Base-by-base conservation (phyloP, 2,329 filamentous ascomycete genomes). In the Hypocreales sp. region DNA sequence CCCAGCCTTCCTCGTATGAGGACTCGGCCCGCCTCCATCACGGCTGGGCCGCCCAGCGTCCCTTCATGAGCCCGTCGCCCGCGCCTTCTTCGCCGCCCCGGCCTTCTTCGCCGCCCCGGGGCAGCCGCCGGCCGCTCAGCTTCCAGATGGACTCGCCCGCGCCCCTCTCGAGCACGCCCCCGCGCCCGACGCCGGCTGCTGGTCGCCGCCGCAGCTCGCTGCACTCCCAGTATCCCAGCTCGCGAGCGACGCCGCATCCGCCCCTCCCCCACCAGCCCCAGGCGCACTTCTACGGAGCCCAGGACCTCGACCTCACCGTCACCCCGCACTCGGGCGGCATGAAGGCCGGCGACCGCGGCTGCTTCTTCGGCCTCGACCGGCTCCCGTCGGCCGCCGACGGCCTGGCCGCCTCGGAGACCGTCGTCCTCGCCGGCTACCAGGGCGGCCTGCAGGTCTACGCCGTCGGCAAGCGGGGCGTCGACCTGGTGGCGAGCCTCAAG, bases 311-410 rank as follows among this genome's bases (percentile, higher is more conserved):
- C 38, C 59, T 84, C 16, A 75, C 83, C 36, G 58, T 76, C 25
- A 56, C 64, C 29, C 51, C 57, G 11, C 59, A 57, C 23, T 55
- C 63, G 12, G 67, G 67, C 7, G 67, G 66, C 8, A 57, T 76
- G 42, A 65, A 65, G 37, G 66, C 74, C 3, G 75, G 75, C 4
- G 71, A 76, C 20, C 67, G 67, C 24, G 81, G 79, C 7, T 83
- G 79, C 39, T 81, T 78, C 46, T 90, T 82, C 46, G 75, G 78
- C 5, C 84, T 92, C 41, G 86, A 93, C 47, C 72, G 63, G 3
- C 59, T 92, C 23, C 62, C 66, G n/a, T n/a, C n/a, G n/a, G 47
- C 51, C 22, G 40, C 44, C 6, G 48, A 54, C 28, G 46, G 48
- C 28, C 38, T 39, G 11, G 41, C 51, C 30, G 56, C 56, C 19